Percentiles rank a stretch among this genome's conserved stretches.
These are phyloP conservation scores for Takashimella koratensis DNA, from an alignment of 1,284 basidiomycete species.

Conservation along the genomic window DNA sequence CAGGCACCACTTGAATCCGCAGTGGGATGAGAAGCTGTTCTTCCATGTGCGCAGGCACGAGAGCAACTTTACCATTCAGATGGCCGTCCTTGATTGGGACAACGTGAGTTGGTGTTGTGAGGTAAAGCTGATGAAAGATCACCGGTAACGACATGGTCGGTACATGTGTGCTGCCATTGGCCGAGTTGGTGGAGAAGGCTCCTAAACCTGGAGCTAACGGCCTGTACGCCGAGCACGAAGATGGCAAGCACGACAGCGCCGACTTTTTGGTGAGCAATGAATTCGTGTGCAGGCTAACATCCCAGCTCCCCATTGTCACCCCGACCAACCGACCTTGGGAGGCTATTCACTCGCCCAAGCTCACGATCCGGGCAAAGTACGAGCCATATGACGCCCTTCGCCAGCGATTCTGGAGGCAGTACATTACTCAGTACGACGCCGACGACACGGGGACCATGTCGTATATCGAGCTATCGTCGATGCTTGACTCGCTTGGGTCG, in stretches of 20 bases:
- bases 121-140: conserved; percentile 46
- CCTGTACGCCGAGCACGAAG: conserved; percentile 61
- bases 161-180: conserved; percentile 64
- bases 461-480: conserved; percentile 83
- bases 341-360: conserved; percentile 42
- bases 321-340: conserved; percentile 47
- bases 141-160: conserved; percentile 84
- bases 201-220: conserved; percentile 72
- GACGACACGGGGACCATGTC: conserved; percentile 79
- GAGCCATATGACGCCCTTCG: conserved; percentile 89
- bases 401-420: conserved; percentile 87
- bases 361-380: conserved; percentile 72
- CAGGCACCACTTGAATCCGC: conserved; percentile 80
- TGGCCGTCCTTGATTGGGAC: conserved; percentile 90
- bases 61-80: conserved; percentile 67
- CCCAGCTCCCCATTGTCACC: conserved; percentile 42
- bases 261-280: conserved; percentile 60
- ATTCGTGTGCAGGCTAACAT: neutral
- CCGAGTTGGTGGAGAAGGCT: conserved; percentile 66
- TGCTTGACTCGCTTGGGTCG: conserved; percentile 95
- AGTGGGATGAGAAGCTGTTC: conserved; percentile 92
- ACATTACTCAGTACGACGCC: conserved; percentile 84
- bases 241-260: conserved; percentile 61
- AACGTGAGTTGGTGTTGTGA: conserved; percentile 53
- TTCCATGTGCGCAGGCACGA: conserved; percentile 93